Percentiles rank a stretch among this genome's conserved stretches.
Evolutionary conservation across 2,329 filamentous ascomycete species (phyloP).

Genomic region (Alternaria gaisen): DNA sequence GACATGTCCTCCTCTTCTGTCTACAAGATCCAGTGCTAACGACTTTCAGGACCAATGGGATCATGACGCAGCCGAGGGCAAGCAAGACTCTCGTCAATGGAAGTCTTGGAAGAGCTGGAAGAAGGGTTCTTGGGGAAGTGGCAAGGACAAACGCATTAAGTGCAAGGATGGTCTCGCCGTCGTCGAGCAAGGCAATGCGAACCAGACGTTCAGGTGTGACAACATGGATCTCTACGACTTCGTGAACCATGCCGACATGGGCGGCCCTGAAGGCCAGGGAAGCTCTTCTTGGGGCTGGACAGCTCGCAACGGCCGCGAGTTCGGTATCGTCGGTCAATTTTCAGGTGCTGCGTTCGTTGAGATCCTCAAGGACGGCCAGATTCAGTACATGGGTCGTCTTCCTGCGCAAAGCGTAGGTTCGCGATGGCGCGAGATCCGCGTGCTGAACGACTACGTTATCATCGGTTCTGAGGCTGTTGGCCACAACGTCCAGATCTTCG

Average conservation of each 20-base stretch:
- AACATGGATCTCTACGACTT: constrained; percentile 66
- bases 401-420: constrained; percentile 55
- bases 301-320: constrained; percentile 61
- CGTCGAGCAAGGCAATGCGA: constrained; percentile 33
- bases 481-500: constrained; percentile 60
- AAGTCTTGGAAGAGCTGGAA: constrained; percentile 31
- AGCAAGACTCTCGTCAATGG: constrained; percentile 28
- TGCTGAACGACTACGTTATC: constrained; percentile 56
- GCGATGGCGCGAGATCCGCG: constrained; percentile 63
- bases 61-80: constrained; percentile 29
- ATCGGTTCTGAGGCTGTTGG: constrained; percentile 57
- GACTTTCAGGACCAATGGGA: constrained; percentile 31
- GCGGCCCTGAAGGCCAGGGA: constrained; percentile 54
- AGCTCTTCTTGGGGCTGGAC: constrained; percentile 64
- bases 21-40: background rate
- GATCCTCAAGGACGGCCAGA: constrained; percentile 58
- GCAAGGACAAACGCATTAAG: constrained; percentile 22
- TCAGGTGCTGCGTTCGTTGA: constrained; percentile 65
- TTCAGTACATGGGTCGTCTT: constrained; percentile 62
- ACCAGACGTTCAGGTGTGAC: constrained; percentile 39
- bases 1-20: background rate
- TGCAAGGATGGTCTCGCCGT: constrained; percentile 37
- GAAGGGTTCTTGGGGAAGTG: constrained; percentile 20
- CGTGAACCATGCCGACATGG: constrained; percentile 62
- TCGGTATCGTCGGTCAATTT: constrained; percentile 62